These are phyloP conservation scores for Leccinum fallax DNA, from an alignment of 1,284 basidiomycete genomes.

Conservation along the genomic window DNA sequence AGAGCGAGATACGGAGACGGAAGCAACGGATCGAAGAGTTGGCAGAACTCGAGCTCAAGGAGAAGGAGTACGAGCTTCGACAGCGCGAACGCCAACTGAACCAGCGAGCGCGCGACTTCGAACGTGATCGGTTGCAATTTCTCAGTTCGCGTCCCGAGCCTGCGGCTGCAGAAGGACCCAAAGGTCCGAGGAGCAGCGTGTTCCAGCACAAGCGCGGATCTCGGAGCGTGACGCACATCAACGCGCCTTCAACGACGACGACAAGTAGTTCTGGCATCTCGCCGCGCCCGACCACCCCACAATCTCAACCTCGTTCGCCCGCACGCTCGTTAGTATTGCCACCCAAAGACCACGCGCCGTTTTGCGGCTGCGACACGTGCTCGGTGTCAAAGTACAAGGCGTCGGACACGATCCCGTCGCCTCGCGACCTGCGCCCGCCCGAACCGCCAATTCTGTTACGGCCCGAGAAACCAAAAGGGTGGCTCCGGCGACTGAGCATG, in stretches of 20 bases:
- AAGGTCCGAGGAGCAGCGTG: no score
- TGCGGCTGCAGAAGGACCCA: no score
- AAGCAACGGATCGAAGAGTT: conserved; percentile 53
- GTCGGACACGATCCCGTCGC: conserved; percentile 33
- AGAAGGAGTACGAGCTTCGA: conserved; percentile 56
- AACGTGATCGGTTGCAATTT: no score
- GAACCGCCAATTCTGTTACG: conserved; percentile 46
- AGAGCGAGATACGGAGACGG: conserved; percentile 38
- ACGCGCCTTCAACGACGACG: no score
- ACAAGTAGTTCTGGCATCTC: conserved; percentile 19
- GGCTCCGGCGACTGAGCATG: conserved; percentile 78
- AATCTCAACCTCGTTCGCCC: conserved; percentile 20
- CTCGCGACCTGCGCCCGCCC: conserved; percentile 44
- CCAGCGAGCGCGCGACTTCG: conserved; percentile 39
- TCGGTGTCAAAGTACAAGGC: conserved; percentile 53
- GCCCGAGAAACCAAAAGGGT: conserved; percentile 64
- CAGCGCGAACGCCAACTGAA: conserved; percentile 63
- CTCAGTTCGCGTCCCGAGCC: no score
- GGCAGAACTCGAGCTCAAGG: conserved; percentile 51
- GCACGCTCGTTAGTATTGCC: conserved; percentile 26
- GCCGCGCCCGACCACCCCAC: conserved; percentile 24
- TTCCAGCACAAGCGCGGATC: no score
- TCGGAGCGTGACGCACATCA: no score
- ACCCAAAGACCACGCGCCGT: conserved; percentile 45
- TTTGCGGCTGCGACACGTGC: conserved; percentile 60